Percentiles rank a stretch among this genome's conserved stretches.
These are phyloP conservation scores for Auxenochlorella pyrenoidosa DNA, from an alignment of 139 green algal species.

Conservation along the genomic window DNA sequence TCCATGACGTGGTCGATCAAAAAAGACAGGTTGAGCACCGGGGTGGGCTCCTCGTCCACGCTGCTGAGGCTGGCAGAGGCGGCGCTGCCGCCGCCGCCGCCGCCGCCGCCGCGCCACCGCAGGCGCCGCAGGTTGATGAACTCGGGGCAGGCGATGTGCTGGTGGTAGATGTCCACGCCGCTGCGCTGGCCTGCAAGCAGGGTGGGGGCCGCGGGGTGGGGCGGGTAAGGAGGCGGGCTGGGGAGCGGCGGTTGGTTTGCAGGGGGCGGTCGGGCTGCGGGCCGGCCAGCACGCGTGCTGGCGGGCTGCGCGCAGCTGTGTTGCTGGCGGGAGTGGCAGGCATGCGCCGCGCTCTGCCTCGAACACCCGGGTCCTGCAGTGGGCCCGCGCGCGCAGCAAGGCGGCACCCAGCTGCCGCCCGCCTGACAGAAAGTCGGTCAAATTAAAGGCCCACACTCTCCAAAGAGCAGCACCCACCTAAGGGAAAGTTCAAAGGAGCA, in stretches of 20 bases:
- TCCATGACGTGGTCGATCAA: conserved; percentile 87
- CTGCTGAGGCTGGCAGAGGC: not conserved
- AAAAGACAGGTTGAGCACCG: conserved; percentile 81
- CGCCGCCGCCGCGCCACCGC: not conserved
- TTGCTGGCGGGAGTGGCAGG: no score
- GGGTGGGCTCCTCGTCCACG: not conserved
- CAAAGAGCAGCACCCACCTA: no score
- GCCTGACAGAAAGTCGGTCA: no score
- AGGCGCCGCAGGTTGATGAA: conserved; percentile 80
- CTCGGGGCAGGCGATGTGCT: conserved; percentile 74
- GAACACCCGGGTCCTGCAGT: no score
- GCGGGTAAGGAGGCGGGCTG: not conserved
- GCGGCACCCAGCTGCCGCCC: no score
- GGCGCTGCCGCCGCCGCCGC: not conserved
- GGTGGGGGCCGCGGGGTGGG: not conserved
- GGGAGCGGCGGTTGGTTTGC: no score
- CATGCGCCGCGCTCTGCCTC: no score
- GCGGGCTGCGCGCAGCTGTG: no score
- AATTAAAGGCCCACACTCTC: no score
- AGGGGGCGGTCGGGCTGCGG: no score
- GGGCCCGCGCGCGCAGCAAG: no score
- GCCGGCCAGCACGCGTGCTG: no score
- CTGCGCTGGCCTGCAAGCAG: conserved; percentile 16
- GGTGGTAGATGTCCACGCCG: conserved; percentile 79
- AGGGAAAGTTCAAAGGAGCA: not conserved